Percentiles rank a stretch among this genome's conserved stretches.
Evolutionary conservation across 371 early-diverging fungal genomes (phyloP).

Genomic region (Choanephora cucurbitarum): DNA sequence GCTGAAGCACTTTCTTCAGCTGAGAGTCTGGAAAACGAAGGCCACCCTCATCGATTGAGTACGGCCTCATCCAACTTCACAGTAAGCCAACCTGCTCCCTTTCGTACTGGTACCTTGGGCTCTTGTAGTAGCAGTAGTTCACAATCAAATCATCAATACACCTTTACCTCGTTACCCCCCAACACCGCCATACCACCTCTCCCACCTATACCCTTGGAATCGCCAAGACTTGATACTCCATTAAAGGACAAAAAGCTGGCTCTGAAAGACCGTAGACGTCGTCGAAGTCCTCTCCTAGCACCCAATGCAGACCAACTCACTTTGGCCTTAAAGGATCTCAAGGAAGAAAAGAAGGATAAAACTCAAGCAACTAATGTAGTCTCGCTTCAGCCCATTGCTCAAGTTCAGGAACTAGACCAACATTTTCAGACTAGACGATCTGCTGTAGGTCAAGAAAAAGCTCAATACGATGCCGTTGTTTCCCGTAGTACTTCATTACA

Average conservation of each 20-base stretch:
- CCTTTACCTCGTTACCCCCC: no score
- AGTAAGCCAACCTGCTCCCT: slow-evolving; percentile 5
- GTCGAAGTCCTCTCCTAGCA: slow-evolving; percentile 16
- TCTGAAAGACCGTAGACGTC: slow-evolving; percentile 21
- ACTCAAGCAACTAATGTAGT: slow-evolving; percentile 14
- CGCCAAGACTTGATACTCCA: not conserved
- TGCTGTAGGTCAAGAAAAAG: slow-evolving; percentile 27
- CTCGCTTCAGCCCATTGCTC: slow-evolving; percentile 16
- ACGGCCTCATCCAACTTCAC: slow-evolving; percentile 3
- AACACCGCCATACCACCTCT: slow-evolving; percentile 1
- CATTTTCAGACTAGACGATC: slow-evolving; percentile 13
- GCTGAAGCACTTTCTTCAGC: slow-evolving; percentile 25
- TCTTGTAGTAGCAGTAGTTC: slow-evolving; percentile 5
- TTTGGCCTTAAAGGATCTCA: slow-evolving; percentile 10
- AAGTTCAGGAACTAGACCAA: slow-evolving; percentile 17
- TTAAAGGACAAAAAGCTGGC: slow-evolving; percentile 10
- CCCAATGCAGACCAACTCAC: slow-evolving; percentile 20
- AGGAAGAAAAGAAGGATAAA: slow-evolving; percentile 14
- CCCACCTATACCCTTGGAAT: slow-evolving; percentile 1
- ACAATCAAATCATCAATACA: not conserved
- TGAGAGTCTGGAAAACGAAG: slow-evolving; percentile 5
- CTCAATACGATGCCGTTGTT: slow-evolving; percentile 39
- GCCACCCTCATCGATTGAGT: slow-evolving; percentile 2
- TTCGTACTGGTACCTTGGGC: slow-evolving; percentile 27
- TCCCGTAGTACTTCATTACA: slow-evolving; percentile 24